Percentiles rank a stretch among this genome's conserved stretches.
Evolutionary conservation across 2,329 filamentous ascomycete genomes (phyloP).

Genomic region (Alternaria brassicae): DNA sequence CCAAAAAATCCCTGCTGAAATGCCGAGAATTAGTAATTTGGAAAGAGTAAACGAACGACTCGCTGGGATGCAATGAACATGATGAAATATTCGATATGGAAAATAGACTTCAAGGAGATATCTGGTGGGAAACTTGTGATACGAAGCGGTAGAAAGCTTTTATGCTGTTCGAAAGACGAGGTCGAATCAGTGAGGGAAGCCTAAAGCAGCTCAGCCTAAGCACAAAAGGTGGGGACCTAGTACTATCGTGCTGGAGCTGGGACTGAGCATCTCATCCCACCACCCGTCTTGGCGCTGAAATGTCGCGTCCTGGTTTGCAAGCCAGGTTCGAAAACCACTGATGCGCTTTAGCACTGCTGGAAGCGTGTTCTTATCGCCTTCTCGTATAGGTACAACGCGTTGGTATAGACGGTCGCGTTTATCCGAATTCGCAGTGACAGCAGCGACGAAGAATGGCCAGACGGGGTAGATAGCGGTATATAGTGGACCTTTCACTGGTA

Average conservation of each 20-base stretch:
- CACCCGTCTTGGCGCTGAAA: conserved; percentile 34
- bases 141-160: not conserved
- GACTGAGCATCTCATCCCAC: conserved; percentile 47
- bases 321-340: conserved; percentile 40
- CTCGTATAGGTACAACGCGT: conserved; percentile 40
- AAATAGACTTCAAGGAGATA: not conserved
- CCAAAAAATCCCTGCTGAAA: not conserved
- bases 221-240: conserved; percentile 24
- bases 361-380: conserved; percentile 44
- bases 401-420: conserved; percentile 43
- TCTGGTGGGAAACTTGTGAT: not conserved
- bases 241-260: conserved; percentile 34
- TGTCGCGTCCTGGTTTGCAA: conserved; percentile 37
- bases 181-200: no score
- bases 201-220: conserved; percentile 17
- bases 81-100: not conserved
- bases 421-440: conserved; percentile 41
- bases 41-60: not conserved
- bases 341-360: conserved; percentile 41
- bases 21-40: not conserved
- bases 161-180: not conserved
- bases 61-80: not conserved
- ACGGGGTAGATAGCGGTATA: conserved; percentile 45
- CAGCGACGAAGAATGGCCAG: conserved; percentile 45
- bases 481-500: conserved; percentile 42